A percentile compares a stretch with the other conserved stretches of the same genome.
Conservation (phyloP, 441 rosid species). For the Corymbia calophylla region DNA sequence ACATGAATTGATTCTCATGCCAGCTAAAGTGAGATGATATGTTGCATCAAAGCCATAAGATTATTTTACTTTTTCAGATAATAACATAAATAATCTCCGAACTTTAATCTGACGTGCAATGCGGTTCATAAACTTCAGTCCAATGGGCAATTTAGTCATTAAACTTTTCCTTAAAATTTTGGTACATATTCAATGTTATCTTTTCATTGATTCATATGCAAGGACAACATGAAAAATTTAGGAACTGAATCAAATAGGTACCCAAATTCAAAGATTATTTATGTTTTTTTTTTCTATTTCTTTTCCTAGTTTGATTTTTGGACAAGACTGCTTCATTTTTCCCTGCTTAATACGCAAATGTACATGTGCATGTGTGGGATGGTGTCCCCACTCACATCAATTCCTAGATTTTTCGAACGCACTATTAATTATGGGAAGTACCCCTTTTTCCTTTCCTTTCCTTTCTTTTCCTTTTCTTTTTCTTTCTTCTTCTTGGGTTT, state of each 20-base stretch:
- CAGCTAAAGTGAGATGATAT: background rate
- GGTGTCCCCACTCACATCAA: background rate
- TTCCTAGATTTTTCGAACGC: background rate
- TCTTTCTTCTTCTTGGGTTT: fast-evolving
- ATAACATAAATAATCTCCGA: too few species aligned
- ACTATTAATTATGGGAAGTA: background rate
- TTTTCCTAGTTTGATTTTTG: background rate
- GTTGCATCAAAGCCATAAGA: too few species aligned
- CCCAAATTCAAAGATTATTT: background rate
- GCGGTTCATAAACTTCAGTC: too few species aligned
- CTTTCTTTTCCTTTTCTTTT: too few species aligned
- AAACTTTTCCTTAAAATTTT: too few species aligned
- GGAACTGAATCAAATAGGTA: too few species aligned
- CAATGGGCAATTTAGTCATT: too few species aligned
- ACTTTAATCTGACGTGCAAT: too few species aligned
- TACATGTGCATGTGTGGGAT: background rate
- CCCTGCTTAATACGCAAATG: background rate
- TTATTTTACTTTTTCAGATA: too few species aligned
- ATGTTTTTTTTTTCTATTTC: fast-evolving
- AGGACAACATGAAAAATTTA: too few species aligned
- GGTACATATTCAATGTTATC: too few species aligned
- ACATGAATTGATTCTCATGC: background rate
- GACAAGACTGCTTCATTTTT: background rate
- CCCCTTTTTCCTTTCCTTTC: background rate
- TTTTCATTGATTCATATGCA: too few species aligned